Percentiles rank a stretch among this genome's conserved stretches.
Evolutionary conservation across 306 rosid species (phyloP).

Genomic region (Cicer yamashitae): DNA sequence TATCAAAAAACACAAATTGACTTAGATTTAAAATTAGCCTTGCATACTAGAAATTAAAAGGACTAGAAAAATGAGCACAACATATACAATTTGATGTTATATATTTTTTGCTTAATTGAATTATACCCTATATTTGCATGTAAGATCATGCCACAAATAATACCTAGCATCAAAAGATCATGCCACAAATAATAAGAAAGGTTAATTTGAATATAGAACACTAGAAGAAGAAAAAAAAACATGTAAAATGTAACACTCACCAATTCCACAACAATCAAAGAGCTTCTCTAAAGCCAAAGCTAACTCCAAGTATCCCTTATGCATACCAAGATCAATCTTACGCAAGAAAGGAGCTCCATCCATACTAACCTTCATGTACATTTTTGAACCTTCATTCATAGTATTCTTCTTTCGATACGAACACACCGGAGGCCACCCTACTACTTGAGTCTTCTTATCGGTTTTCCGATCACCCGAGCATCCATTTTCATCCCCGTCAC

Average conservation of each 20-base stretch:
- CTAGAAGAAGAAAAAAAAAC: not conserved
- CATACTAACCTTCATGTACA: constrained; percentile 92
- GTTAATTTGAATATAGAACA: not conserved
- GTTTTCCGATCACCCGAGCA: constrained; percentile 33
- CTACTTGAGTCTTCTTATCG: constrained; percentile 55
- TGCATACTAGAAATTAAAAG: not conserved
- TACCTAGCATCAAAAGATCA: not conserved
- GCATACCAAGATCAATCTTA: constrained; percentile 68
- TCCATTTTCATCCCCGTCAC: constrained; percentile 30
- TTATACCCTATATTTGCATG: constrained; percentile 32
- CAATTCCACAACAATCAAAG: constrained; percentile 68
- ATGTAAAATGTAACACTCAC: constrained; percentile 52
- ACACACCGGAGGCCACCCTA: constrained; percentile 99
- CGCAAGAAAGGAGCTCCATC: constrained; percentile 94
- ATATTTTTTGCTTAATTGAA: not conserved
- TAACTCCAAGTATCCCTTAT: constrained; percentile 64
- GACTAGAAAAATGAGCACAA: not conserved
- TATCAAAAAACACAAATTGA: not conserved
- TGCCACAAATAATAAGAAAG: not conserved
- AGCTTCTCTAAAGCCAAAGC: constrained; percentile 79
- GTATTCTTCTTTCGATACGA: constrained; percentile 72
- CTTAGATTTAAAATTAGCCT: not conserved
- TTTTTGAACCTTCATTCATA: constrained; percentile 55
- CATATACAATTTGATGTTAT: not conserved
- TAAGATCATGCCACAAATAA: not conserved